A percentile compares a stretch with the other conserved stretches of the same genome.
These are phyloP conservation scores for Xerocomellus dryophilus DNA, from an alignment of 768 basidiomycete species.

Conservation along the genomic window DNA sequence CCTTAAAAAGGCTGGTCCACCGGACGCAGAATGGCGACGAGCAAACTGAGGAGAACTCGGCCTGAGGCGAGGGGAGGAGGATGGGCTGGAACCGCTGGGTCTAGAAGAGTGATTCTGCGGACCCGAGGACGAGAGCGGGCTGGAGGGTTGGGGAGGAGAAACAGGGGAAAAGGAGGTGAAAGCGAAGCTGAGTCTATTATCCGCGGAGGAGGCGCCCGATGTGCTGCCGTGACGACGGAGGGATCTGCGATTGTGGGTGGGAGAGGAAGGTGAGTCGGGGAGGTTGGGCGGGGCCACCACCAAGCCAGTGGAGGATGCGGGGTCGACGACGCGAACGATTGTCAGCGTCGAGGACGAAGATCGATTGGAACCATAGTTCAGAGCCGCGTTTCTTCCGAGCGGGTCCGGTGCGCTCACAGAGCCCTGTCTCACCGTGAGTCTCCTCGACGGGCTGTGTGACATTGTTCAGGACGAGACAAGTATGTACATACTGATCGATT, in stretches of 20 bases:
- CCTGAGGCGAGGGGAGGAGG: conserved; percentile 44
- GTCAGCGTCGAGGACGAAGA: conserved; percentile 64
- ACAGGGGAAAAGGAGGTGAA: conserved; percentile 55
- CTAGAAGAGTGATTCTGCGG: conserved; percentile 33
- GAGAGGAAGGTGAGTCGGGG: conserved; percentile 25
- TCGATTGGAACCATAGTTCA: conserved; percentile 53
- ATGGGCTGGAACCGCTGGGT: conserved; percentile 29
- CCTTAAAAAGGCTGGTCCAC: conserved; percentile 37
- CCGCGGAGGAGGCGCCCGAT: conserved; percentile 28
- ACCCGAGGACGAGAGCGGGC: conserved; percentile 23
- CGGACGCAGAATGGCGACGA: conserved; percentile 32
- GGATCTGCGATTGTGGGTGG: conserved; percentile 29
- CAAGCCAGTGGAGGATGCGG: conserved; percentile 23
- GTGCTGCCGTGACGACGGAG: conserved; percentile 33
- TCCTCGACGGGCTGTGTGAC: conserved; percentile 17
- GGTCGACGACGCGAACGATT: conserved; percentile 63
- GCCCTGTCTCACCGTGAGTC: conserved; percentile 59
- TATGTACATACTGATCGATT: conserved; percentile 9
- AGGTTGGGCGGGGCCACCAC: conserved; percentile 20
- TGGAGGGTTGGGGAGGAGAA: conserved; percentile 19
- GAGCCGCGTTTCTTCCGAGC: conserved; percentile 49
- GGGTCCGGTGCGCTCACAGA: conserved; percentile 71
- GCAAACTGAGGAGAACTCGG: conserved; percentile 44
- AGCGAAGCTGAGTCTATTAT: conserved; percentile 56
- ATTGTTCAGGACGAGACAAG: conserved; percentile 4